Evolutionary conservation across 352 stramenopile species (phyloP), one percentile per base, ranked within the genome.

Genomic region (Globisporangium emineosum): DNA sequence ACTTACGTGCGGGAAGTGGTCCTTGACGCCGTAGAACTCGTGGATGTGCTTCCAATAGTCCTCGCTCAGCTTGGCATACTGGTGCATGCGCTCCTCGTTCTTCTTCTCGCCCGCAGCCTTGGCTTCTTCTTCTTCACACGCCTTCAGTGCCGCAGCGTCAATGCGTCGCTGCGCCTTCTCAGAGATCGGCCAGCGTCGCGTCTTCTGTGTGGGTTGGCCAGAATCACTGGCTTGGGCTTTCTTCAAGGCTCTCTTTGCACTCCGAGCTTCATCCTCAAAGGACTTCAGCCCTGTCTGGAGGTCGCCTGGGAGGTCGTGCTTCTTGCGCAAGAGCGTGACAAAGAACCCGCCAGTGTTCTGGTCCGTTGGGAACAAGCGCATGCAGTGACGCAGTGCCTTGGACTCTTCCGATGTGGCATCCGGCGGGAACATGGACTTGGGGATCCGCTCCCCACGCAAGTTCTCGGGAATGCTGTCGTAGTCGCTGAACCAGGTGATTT

Each of bases 311-410:
- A 89, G 65, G 7, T 66, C 56, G 30, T 37, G 69, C 49, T 60
- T 79, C 64, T 98, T 98, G 33, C 86, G 70, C 29, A 99, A 76
- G 8, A 99, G 78, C 23, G 92, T 90, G 17, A 99, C 83, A 71
- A 99, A 99, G 73, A 99, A 99, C 19, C 97, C 97, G 32, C 97
- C 97, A 1, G 96, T 98, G 72, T 99, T 94, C 57, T 98, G 88
- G 75, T 99, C 96, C 23, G 98, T 98, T 5, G 98, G 98, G 53
- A 99, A 89, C 40, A 99, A 82, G 6, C 97, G 85, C 69, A 97
- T 79, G 65, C 92, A 98, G 25, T 81, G 66, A 45, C 92, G 72
- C 21, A 98, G 73, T 37, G 83, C 53, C 2, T 53, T 52, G 2
- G 43, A 42, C 35, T 73, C 72, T 59, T 90, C 96, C 8, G 72